Base-by-base conservation (phyloP, 1,284 basidiomycete genomes). In the Heterobasidion occidentale region DNA sequence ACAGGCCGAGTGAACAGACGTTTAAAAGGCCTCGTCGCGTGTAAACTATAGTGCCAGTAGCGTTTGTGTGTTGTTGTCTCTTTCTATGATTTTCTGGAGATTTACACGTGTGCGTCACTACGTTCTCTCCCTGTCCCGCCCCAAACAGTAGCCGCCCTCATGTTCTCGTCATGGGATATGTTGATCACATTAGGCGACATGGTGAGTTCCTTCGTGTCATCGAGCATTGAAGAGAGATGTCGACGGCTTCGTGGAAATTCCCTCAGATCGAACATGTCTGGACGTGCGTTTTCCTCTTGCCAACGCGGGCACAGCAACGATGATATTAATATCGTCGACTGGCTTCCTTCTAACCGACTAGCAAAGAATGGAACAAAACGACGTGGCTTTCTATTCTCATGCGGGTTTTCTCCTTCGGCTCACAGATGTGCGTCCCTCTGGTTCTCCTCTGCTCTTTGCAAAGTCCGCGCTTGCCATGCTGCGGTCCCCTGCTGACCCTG, bases 1-100 rank as follows among this genome's bases (percentile, higher is more conserved):
- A n/a, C n/a, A 11, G 11, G 38, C 38, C 12, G 11, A 42, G 12
- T 42, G 38, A 11, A 42, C 38, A 27, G 38, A 42, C 38, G 38
- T 42, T 42, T 5, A 12, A 8, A n/a, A 4, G 38, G 38, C 38
- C 38, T 42, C 38, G 19, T 61, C 49, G 54, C 52, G 33, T 65
- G 65, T 56, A n/a, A 66, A 67, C 53, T 67, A 66, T 58, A 65
- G 61, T 44, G 59, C 63, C 8, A 62, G 66, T 66, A n/a, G 14
- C 36, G 51, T 53, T 5, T 42, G n/a, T n/a, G n/a, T n/a, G n/a
- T n/a, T 42, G 7, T 42, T 11, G 2, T 42, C 12, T n/a, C 17
- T n/a, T 14, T n/a, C 11, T 34, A 51, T 42, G 38, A 1, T 33
- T 12, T n/a, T 20, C 17, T 53, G 15, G 17, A 17, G 35, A 60